Conservation (phyloP, 2,329 filamentous ascomycete species). For the Exophiala sp. region DNA sequence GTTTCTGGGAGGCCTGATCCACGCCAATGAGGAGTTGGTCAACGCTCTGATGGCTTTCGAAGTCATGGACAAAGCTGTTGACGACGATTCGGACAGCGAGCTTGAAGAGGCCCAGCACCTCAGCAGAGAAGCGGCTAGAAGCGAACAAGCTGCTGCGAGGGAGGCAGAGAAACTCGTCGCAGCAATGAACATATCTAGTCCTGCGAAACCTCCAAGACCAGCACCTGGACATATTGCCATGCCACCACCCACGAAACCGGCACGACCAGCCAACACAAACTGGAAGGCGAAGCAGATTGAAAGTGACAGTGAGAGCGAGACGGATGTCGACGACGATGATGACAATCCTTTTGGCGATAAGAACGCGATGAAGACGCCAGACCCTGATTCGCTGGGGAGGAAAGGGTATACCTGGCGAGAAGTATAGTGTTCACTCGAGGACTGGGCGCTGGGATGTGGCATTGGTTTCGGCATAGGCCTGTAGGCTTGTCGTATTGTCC, state of each 20-base stretch:
- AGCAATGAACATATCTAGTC: constrained; percentile 44
- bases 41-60: constrained; percentile 91
- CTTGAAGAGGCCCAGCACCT: constrained; percentile 52
- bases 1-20: constrained; percentile 84
- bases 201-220: constrained; percentile 47
- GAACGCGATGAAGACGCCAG: constrained; percentile 64
- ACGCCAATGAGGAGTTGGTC: constrained; percentile 95
- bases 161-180: constrained; percentile 43
- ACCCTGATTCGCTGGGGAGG: constrained; percentile 21
- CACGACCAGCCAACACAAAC: constrained; percentile 2
- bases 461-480: neutral
- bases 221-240: constrained; percentile 15
- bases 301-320: constrained; percentile 55
- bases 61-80: constrained; percentile 68
- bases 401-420: constrained; percentile 25
- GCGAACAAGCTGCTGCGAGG: constrained; percentile 24
- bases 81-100: constrained; percentile 64
- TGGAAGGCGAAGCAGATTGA: constrained; percentile 39
- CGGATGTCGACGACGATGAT: constrained; percentile 67
- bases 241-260: constrained; percentile 25
- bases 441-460: neutral
- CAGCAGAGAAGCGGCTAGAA: constrained; percentile 22
- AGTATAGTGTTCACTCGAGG: constrained; percentile 14
- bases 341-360: constrained; percentile 83
- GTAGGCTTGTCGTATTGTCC: neutral